These are phyloP conservation scores for Aspergillus viridinutans DNA, from an alignment of 2,329 filamentous ascomycete genomes.

Conservation along the genomic window DNA sequence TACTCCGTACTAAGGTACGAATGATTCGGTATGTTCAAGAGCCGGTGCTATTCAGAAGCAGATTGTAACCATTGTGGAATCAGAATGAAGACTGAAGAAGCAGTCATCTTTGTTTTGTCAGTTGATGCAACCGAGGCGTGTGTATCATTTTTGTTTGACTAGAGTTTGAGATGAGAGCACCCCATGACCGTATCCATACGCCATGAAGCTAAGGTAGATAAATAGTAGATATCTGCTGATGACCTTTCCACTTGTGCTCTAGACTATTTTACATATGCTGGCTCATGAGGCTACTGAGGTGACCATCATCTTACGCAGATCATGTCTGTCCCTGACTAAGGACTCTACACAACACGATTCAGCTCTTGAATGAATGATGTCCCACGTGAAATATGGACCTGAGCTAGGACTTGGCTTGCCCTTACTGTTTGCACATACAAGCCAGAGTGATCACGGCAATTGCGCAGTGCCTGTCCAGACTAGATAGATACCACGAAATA, in stretches of 20 bases:
- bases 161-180: not conserved
- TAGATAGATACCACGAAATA: not conserved
- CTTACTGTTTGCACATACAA: not conserved
- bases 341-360: not conserved
- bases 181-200: no score
- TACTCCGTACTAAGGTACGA: no score
- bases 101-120: no score
- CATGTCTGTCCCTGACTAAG: no score
- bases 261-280: not conserved
- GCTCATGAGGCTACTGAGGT: not conserved
- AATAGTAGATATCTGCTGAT: not conserved
- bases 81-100: not conserved
- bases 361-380: not conserved
- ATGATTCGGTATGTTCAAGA: not conserved
- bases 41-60: not conserved
- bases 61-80: not conserved
- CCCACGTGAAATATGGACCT: not conserved
- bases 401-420: not conserved
- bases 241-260: not conserved
- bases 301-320: no score
- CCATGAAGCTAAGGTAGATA: no score
- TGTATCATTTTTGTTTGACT: not conserved
- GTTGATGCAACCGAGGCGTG: not conserved
- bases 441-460: not conserved
- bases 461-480: not conserved